phyloP scores from a whole-genome alignment of 768 basidiomycete genomes.

The Hypholoma sublateritium region DNA sequence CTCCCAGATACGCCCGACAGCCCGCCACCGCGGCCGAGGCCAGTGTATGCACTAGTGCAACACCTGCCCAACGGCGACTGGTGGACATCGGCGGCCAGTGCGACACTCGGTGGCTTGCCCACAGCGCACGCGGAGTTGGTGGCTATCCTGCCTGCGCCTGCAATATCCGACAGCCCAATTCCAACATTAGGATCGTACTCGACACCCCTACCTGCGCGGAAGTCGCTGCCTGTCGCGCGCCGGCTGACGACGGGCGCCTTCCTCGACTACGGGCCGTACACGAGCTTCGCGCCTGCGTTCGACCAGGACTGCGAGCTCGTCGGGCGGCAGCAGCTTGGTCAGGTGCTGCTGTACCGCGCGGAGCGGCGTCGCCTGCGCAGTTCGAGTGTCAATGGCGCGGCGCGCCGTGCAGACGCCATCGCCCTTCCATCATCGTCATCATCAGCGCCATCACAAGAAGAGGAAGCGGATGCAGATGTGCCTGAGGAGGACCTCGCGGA shows the following conservation, averaged over 20 bases:
- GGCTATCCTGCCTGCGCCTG: constrained; percentile 67
- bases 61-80: constrained; percentile 76
- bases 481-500: constrained; percentile 47
- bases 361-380: constrained; percentile 35
- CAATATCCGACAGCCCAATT: constrained; percentile 30
- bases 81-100: constrained; percentile 63
- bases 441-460: constrained; percentile 17
- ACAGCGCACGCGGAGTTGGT: constrained; percentile 78
- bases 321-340: constrained; percentile 59
- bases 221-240: constrained; percentile 48
- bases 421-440: constrained; percentile 23
- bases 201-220: constrained; percentile 37
- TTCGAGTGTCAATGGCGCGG: constrained; percentile 16
- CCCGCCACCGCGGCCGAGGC: constrained; percentile 31
- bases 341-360: constrained; percentile 54
- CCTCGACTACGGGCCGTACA: constrained; percentile 74
- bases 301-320: constrained; percentile 77
- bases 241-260: constrained; percentile 65
- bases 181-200: constrained; percentile 63
- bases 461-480: constrained; percentile 22
- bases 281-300: constrained; percentile 78
- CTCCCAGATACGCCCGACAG: constrained; percentile 27
- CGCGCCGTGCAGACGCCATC: too few species aligned
- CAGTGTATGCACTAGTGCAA: constrained; percentile 77
- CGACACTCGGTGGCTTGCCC: constrained; percentile 37